phyloP scores from a whole-genome alignment of 768 basidiomycete genomes.

The Saitozyma sp. region DNA sequence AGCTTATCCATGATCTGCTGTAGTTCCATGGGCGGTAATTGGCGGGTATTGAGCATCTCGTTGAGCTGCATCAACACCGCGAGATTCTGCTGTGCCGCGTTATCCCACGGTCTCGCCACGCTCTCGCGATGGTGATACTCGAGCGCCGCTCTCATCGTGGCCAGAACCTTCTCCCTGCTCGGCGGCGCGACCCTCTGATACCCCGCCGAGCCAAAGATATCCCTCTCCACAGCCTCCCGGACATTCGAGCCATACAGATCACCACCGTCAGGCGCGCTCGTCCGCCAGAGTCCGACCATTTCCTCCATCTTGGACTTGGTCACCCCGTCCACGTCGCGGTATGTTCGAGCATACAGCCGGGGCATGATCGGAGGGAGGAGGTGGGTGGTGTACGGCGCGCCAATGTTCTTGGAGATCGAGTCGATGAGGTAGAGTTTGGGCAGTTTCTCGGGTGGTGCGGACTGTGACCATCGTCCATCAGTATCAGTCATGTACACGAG shows the following conservation, averaged over 20 bases:
- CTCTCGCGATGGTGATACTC: constrained; percentile 60
- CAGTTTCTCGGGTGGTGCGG: constrained; percentile 82
- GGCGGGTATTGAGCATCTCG: constrained; percentile 61
- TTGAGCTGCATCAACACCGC: constrained; percentile 63
- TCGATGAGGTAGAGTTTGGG: constrained; percentile 94
- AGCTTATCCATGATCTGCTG: constrained; percentile 53
- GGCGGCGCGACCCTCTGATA: constrained; percentile 39
- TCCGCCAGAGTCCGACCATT: constrained; percentile 93
- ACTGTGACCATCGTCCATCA: constrained; percentile 59
- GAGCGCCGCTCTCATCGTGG: constrained; percentile 70
- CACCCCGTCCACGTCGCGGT: constrained; percentile 75
- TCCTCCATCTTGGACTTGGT: constrained; percentile 97
- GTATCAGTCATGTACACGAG: constrained; percentile 49
- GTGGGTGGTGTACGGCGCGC: constrained; percentile 78
- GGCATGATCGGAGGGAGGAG: constrained; percentile 80
- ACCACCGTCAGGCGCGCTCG: constrained; percentile 72
- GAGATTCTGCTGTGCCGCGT: constrained; percentile 68
- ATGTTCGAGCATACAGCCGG: constrained; percentile 80
- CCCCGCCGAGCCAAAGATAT: constrained; percentile 49
- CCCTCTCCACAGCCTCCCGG: constrained; percentile 75
- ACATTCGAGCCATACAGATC: constrained; percentile 81
- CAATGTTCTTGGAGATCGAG: constrained; percentile 95
- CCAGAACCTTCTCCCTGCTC: constrained; percentile 78
- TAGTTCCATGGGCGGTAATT: constrained; percentile 51
- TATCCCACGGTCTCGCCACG: constrained; percentile 73